Base-by-base conservation (phyloP, 73 alveolate genomes). In the Paramecium pentaurelia region DNA sequence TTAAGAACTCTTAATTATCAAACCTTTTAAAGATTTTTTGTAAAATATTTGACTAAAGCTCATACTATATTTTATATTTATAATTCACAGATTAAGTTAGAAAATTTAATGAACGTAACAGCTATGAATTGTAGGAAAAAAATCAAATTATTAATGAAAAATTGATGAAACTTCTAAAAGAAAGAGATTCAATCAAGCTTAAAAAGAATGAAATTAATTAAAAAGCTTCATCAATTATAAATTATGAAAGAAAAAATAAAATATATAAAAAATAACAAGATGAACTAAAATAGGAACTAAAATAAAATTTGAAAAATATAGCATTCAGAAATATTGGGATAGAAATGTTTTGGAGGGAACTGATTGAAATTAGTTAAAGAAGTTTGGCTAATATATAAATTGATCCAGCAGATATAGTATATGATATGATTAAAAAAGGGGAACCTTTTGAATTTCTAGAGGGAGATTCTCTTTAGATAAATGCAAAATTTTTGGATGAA, bases 401-500 rank as follows among this genome's bases (percentile, higher is more conserved):
- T n/a, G 25, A 40, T 58, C 32, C 83, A 14, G 28, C 47, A 8
- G 94, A 64, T 2, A 75, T 32, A 8, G 34, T 68, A 40, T 64
- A 58, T 27, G 73, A 40, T 12, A 6, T 71, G 20, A 71, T 89
- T 36, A 30, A 58, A 60, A 37, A 59, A 14, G 94, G 94, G 37
- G 86, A 68, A 25, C 93, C 94, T 40, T 77, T 89, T 89, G 94
- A 89, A 71, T 64, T 89, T 22, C 38, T 89, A 40, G 94, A 89
- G 18, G 94, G 94, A n/a, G 94, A 89, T 16, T 68, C 30, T 9
- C 44, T 89, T 34, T 25, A 89, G 14, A 45, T 68, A 20, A 86
- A 73, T 22, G 49, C 8, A 34, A 54, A 84, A 1, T 45, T 89
- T 27, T 45, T 89, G 22, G 34, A 71, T 22, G 2, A 37, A 22